Conservation (phyloP, 2,329 filamentous ascomycete genomes). For the Nigrograna mackinnonii region DNA sequence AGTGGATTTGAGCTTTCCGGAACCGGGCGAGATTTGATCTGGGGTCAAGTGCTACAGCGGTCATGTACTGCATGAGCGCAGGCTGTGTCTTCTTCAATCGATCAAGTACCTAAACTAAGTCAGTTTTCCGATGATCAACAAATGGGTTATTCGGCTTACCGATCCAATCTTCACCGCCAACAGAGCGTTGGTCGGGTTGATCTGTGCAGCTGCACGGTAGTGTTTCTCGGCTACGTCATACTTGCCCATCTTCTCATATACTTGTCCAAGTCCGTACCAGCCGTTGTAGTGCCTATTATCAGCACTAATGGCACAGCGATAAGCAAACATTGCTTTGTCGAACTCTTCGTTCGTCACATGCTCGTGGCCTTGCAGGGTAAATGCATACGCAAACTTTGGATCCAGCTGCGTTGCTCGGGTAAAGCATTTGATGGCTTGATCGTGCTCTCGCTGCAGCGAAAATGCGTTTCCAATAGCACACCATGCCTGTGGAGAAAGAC, state of each 20-base stretch:
- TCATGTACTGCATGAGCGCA: constrained; percentile 79
- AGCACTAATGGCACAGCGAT: constrained; percentile 81
- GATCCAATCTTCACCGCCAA: constrained; percentile 90
- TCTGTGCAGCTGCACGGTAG: constrained; percentile 82
- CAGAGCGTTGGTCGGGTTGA: constrained; percentile 93
- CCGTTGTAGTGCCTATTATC: constrained; percentile 94
- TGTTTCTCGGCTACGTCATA: constrained; percentile 90
- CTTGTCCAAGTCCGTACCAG: constrained; percentile 85
- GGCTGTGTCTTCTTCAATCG: constrained; percentile 80
- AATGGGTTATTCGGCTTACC: constrained; percentile 50
- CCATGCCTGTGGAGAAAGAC: constrained; percentile 93
- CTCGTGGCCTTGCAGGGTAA: constrained; percentile 94
- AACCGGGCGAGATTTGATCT: constrained; percentile 82
- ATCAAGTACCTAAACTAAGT: constrained; percentile 61
- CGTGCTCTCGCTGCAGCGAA: constrained; percentile 88
- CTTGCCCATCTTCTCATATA: constrained; percentile 88
- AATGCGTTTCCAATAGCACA: constrained; percentile 94
- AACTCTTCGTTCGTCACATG: constrained; percentile 96
- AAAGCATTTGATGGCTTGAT: constrained; percentile 93
- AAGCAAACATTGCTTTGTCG: constrained; percentile 87
- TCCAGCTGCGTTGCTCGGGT: constrained; percentile 90
- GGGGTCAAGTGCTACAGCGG: constrained; percentile 81
- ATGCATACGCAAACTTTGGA: constrained; percentile 90
- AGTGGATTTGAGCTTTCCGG: constrained; percentile 86
- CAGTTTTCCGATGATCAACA: not conserved